phyloP scores from a whole-genome alignment of 2,329 filamentous ascomycete species.

The Pyrenochaeta sp. region DNA sequence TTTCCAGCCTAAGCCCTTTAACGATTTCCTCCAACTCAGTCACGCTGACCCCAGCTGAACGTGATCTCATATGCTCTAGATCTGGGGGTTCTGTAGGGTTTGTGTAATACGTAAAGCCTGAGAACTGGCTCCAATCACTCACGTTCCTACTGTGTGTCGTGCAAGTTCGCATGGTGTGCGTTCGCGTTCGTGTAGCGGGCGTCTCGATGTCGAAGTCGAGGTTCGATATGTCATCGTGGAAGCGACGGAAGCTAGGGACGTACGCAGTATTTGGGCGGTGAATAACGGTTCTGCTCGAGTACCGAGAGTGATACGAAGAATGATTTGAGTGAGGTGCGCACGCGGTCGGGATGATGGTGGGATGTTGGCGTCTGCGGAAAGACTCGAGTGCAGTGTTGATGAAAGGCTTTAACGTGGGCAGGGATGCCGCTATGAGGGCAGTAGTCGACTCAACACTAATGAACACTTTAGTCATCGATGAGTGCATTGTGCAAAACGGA shows the following conservation, averaged over 20 bases:
- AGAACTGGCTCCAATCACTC: slow-evolving; percentile 32
- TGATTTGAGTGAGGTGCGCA: neutral
- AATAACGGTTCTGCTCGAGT: slow-evolving; percentile 22
- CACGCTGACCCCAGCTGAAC: neutral
- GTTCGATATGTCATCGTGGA: slow-evolving; percentile 34
- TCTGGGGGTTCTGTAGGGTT: slow-evolving; percentile 6
- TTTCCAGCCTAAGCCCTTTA: neutral
- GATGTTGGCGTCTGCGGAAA: neutral
- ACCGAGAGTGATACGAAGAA: slow-evolving; percentile 9
- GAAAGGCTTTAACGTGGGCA: slow-evolving; percentile 20
- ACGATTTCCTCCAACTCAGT: slow-evolving; percentile 5
- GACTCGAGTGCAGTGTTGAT: slow-evolving; percentile 2
- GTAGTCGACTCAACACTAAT: slow-evolving; percentile 15
- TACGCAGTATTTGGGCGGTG: slow-evolving; percentile 19
- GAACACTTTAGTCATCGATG: neutral
- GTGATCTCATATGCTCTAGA: neutral
- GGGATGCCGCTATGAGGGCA: slow-evolving; percentile 15
- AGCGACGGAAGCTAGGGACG: slow-evolving; percentile 21
- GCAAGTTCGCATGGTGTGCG: slow-evolving; percentile 15
- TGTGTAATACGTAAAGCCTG: slow-evolving; percentile 25
- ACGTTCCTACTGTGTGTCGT: slow-evolving; percentile 22
- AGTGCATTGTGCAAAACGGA: neutral
- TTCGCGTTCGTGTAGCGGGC: slow-evolving; percentile 18
- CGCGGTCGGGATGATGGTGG: neutral
- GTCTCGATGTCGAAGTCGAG: slow-evolving; percentile 39